Percentiles rank a stretch among this genome's conserved stretches.
phyloP scores from a whole-genome alignment of 768 basidiomycete genomes.

The Amanita polypyramis region DNA sequence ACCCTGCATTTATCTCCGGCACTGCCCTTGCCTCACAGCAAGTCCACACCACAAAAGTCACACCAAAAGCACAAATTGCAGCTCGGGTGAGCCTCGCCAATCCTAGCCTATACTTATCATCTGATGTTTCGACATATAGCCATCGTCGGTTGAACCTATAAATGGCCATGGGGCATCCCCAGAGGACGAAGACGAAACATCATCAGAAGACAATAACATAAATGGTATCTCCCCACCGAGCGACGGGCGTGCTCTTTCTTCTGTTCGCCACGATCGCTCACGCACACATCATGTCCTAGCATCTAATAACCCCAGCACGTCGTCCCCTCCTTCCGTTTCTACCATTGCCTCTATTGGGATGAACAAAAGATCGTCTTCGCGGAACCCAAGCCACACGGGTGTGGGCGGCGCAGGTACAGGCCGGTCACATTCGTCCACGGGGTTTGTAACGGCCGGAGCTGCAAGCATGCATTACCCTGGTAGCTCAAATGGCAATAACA shows the following conservation, averaged over 20 bases:
- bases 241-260: conserved; percentile 63
- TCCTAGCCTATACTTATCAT: conserved; percentile 8
- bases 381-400: conserved; percentile 5
- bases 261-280: conserved; percentile 66
- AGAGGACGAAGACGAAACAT: conserved; percentile 48
- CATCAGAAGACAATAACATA: conserved; percentile 42
- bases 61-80: conserved; percentile 31
- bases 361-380: conserved; percentile 17
- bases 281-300: conserved; percentile 21
- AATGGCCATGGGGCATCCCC: conserved; percentile 37
- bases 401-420: not conserved
- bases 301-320: conserved; percentile 24
- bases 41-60: conserved; percentile 18
- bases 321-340: not conserved
- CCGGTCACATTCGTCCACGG: conserved; percentile 23
- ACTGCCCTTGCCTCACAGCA: conserved; percentile 55
- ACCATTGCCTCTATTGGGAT: conserved; percentile 16
- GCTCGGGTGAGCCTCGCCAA: conserved; percentile 38
- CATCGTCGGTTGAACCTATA: conserved; percentile 50
- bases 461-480: not conserved
- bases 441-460: not conserved
- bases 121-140: conserved; percentile 28
- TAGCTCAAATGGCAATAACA: not conserved
- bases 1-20: conserved; percentile 85
- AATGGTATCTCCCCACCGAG: conserved; percentile 45